Evolutionary conservation across 2,329 filamentous ascomycete species (phyloP).

Genomic region (Phoma sp.): DNA sequence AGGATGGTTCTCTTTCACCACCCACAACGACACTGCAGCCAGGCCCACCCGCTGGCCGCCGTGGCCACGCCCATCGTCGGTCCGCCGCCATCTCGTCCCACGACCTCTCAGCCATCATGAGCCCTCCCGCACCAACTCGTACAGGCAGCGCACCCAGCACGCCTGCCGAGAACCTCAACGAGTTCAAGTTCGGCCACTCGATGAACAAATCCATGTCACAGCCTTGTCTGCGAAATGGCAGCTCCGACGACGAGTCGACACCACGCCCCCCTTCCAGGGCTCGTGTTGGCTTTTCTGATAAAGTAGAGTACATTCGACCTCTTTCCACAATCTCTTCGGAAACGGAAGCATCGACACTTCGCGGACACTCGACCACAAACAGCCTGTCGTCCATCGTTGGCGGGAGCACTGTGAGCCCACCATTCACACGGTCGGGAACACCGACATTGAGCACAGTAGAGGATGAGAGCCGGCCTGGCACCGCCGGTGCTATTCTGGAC

Average conservation of each 20-base stretch:
- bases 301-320: slow-evolving; percentile 81
- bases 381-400: slow-evolving; percentile 82
- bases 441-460: slow-evolving; percentile 51
- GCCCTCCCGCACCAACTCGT: slow-evolving; percentile 61
- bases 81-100: slow-evolving; percentile 83
- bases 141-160: slow-evolving; percentile 71
- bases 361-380: slow-evolving; percentile 75
- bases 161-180: slow-evolving; percentile 58
- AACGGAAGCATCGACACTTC: slow-evolving; percentile 75
- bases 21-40: slow-evolving; percentile 58
- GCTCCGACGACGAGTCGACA: slow-evolving; percentile 36
- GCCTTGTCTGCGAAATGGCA: slow-evolving; percentile 44
- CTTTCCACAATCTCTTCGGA: slow-evolving; percentile 85
- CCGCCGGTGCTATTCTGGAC: slow-evolving; percentile 73
- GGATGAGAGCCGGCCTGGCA: slow-evolving; percentile 64
- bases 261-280: slow-evolving; percentile 59
- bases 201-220: slow-evolving; percentile 49
- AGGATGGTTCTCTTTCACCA: slow-evolving; percentile 64
- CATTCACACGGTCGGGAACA: slow-evolving; percentile 50
- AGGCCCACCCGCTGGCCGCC: slow-evolving; percentile 60
- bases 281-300: slow-evolving; percentile 83
- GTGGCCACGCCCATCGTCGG: slow-evolving; percentile 80
- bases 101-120: slow-evolving; percentile 75
- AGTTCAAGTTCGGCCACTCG: slow-evolving; percentile 42
- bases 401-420: slow-evolving; percentile 57